Percentiles rank a stretch among this genome's conserved stretches.
phyloP scores from a whole-genome alignment of 2,329 filamentous ascomycete genomes.

The Clarireedia monteithiana region DNA sequence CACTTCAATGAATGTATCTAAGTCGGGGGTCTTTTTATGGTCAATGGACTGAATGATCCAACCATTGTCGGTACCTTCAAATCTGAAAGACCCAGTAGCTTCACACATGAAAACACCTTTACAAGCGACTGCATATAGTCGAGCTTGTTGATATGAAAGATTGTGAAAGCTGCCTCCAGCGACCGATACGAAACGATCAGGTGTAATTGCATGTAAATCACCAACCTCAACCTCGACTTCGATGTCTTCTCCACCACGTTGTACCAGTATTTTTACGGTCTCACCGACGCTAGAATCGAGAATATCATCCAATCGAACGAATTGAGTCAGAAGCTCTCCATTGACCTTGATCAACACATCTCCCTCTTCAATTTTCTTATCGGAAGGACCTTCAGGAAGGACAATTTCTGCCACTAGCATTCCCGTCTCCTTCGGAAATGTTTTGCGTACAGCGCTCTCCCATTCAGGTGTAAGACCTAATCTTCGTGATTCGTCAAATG shows the following conservation, averaged over 20 bases:
- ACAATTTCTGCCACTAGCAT: slow-evolving; percentile 97
- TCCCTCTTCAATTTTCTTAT: slow-evolving; percentile 83
- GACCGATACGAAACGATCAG: slow-evolving; percentile 90
- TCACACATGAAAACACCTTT: slow-evolving; percentile 94
- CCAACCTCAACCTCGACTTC: slow-evolving; percentile 75
- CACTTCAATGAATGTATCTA: slow-evolving; percentile 84
- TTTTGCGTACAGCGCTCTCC: slow-evolving; percentile 75
- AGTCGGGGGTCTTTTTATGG: slow-evolving; percentile 80
- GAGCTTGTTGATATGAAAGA: slow-evolving; percentile 95
- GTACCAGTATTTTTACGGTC: slow-evolving; percentile 72
- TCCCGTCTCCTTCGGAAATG: slow-evolving; percentile 87
- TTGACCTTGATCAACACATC: slow-evolving; percentile 93
- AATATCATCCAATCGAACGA: slow-evolving; percentile 84
- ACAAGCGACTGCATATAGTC: slow-evolving; percentile 85
- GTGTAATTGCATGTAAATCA: slow-evolving; percentile 89
- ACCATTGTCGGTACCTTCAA: slow-evolving; percentile 83
- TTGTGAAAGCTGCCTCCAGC: slow-evolving; percentile 93
- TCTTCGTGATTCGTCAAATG: slow-evolving; percentile 92
- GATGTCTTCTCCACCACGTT: slow-evolving; percentile 81
- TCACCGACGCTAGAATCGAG: slow-evolving; percentile 79
- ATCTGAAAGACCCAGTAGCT: slow-evolving; percentile 87
- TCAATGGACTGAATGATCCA: slow-evolving; percentile 93
- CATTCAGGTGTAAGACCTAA: slow-evolving; percentile 77
- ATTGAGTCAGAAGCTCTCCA: slow-evolving; percentile 85
- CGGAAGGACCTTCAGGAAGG: slow-evolving; percentile 80